A percentile compares a stretch with the other conserved stretches of the same genome.
These are phyloP conservation scores for Ophiostoma novo-ulmi DNA, from an alignment of 2,329 filamentous ascomycete genomes.

Conservation along the genomic window DNA sequence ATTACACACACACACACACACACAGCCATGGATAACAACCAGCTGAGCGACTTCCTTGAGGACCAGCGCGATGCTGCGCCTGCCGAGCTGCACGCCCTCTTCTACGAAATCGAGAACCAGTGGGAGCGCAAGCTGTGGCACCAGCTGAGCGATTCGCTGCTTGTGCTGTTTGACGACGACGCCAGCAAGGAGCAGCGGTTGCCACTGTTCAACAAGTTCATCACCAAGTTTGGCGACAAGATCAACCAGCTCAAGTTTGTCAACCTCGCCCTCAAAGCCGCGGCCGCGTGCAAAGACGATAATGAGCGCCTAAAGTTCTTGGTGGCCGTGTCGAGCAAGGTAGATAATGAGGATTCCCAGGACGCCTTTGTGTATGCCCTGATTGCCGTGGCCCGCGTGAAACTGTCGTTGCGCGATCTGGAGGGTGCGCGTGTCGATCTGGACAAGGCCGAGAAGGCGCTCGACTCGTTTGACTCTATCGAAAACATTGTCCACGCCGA, in stretches of 20 bases:
- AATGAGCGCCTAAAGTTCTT: constrained; percentile 82
- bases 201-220: constrained; percentile 87
- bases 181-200: constrained; percentile 80
- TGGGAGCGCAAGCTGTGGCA: constrained; percentile 99
- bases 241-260: constrained; percentile 99
- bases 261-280: constrained; percentile 79
- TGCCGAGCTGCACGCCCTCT: constrained; percentile 78
- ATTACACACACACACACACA: background rate
- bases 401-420: constrained; percentile 71
- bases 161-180: constrained; percentile 80
- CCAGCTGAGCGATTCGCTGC: constrained; percentile 84
- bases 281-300: constrained; percentile 79
- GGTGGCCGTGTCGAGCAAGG: constrained; percentile 74
- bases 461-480: constrained; percentile 90
- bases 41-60: constrained; percentile 85
- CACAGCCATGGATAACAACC: constrained; percentile 68
- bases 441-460: constrained; percentile 77
- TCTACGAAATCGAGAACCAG: constrained; percentile 88
- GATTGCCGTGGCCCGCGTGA: constrained; percentile 81
- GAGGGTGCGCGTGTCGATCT: constrained; percentile 82
- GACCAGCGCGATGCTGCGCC: constrained; percentile 85
- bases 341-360: constrained; percentile 87
- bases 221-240: constrained; percentile 93
- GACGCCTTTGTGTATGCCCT: constrained; percentile 94
- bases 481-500: constrained; percentile 93